Evolutionary conservation across 2,329 filamentous ascomycete genomes (phyloP).

Genomic region (Aspergillus sp.): DNA sequence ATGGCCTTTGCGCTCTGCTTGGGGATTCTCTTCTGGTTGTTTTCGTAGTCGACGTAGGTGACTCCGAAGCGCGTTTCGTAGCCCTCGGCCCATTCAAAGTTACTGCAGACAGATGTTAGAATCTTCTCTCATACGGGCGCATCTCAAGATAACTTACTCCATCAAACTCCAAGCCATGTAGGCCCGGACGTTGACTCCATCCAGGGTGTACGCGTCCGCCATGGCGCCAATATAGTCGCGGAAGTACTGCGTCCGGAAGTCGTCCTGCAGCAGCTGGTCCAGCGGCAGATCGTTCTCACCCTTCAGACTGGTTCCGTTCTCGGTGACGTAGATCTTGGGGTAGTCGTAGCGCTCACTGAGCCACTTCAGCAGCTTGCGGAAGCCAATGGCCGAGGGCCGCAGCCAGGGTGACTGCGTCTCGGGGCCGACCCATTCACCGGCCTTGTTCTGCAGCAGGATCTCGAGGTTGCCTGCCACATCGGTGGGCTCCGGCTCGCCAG

Average conservation of each 20-base stretch:
- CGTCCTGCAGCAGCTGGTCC: constrained; percentile 72
- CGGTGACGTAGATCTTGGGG: constrained; percentile 81
- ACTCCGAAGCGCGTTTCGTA: constrained; percentile 85
- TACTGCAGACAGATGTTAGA: constrained; percentile 43
- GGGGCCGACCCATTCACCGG: constrained; percentile 70
- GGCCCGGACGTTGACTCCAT: constrained; percentile 74
- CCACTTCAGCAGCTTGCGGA: constrained; percentile 74
- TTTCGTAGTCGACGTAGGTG: constrained; percentile 76
- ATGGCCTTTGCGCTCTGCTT: constrained; percentile 80
- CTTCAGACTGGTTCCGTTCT: constrained; percentile 83
- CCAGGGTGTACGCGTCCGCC: constrained; percentile 66
- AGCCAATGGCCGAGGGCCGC: constrained; percentile 70
- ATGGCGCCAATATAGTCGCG: constrained; percentile 72
- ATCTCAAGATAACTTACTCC: constrained; percentile 51
- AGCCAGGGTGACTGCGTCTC: constrained; percentile 84
- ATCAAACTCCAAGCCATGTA: constrained; percentile 87
- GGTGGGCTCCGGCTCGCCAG: constrained; percentile 56
- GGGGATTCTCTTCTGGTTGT: constrained; percentile 73
- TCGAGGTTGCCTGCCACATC: constrained; percentile 78
- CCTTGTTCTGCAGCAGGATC: constrained; percentile 66
- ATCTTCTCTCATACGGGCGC: neutral
- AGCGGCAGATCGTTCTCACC: constrained; percentile 73
- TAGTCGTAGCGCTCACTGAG: constrained; percentile 71
- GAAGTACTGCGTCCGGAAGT: constrained; percentile 79
- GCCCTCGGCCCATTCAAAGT: constrained; percentile 90